Conservation (phyloP, 1,139 yeast species). For the Blastobotrys aristatus region DNA sequence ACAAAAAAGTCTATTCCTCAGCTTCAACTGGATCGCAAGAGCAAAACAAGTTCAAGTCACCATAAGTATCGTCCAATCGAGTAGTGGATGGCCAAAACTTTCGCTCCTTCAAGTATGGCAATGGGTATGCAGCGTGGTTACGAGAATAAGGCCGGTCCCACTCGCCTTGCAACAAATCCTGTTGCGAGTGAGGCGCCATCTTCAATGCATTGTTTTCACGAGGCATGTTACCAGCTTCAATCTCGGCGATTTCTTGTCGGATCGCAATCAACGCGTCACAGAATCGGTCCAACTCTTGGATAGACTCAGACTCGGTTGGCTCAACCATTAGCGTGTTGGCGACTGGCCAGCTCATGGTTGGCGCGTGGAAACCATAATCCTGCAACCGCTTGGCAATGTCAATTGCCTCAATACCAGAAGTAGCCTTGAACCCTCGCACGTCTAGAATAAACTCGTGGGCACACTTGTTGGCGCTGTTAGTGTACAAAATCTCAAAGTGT, state of each 20-base stretch:
- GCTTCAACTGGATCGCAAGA: conserved; percentile 52
- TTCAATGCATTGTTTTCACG: conserved; percentile 65
- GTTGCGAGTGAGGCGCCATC: conserved; percentile 88
- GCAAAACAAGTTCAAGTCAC: conserved; percentile 88
- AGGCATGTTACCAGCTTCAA: conserved; percentile 56
- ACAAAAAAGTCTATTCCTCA: conserved; percentile 16
- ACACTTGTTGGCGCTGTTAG: conserved; percentile 68
- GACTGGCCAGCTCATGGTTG: conserved; percentile 98
- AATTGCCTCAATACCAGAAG: conserved; percentile 81
- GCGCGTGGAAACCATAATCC: conserved; percentile 98
- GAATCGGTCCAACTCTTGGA: conserved; percentile 84
- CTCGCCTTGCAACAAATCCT: conserved; percentile 66
- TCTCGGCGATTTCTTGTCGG: conserved; percentile 75
- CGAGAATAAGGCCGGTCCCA: conserved; percentile 89
- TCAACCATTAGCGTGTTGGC: conserved; percentile 97
- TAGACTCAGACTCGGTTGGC: conserved; percentile 92
- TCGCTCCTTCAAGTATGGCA: conserved; percentile 60
- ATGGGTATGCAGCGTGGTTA: conserved; percentile 90
- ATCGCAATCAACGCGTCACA: conserved; percentile 82
- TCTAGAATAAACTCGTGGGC: conserved; percentile 97
- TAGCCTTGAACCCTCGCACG: conserved; percentile 72
- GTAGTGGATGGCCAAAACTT: conserved; percentile 97
- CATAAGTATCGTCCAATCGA: conserved; percentile 88
- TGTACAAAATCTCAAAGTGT: conserved; percentile 71
- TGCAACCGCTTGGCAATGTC: conserved; percentile 95